Evolutionary conservation across 805 yeast species (phyloP).

Genomic region (Brettanomyces nanus): DNA sequence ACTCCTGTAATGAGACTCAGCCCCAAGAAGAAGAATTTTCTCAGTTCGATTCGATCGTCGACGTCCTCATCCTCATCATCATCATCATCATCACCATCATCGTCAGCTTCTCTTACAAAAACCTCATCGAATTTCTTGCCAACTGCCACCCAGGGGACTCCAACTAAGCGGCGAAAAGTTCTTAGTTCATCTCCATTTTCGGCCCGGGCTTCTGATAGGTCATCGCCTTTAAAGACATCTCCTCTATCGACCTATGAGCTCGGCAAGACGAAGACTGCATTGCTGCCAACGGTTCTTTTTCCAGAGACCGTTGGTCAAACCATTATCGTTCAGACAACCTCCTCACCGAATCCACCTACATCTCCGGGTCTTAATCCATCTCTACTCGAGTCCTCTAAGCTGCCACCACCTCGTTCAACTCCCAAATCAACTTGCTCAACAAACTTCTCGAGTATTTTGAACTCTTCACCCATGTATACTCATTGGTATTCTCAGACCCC

Average conservation of each 20-base stretch:
- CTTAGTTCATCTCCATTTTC: constrained; percentile 14
- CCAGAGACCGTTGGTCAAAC: too few relatives aligned
- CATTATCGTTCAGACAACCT: too few relatives aligned
- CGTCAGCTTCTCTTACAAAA: too few relatives aligned
- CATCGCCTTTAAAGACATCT: constrained; percentile 24
- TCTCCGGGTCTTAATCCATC: constrained; percentile 22
- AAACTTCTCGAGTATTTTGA: constrained; percentile 25
- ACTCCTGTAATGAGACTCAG: constrained; percentile 27
- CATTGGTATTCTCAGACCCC: constrained; percentile 25
- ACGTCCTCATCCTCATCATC: neutral
- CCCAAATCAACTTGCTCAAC: too few relatives aligned
- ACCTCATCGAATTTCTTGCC: too few relatives aligned
- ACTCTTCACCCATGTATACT: constrained; percentile 28
- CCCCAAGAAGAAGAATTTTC: constrained; percentile 8
- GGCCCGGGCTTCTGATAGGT: constrained; percentile 4
- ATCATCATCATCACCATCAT: too few relatives aligned
- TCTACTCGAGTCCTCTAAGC: constrained; percentile 12
- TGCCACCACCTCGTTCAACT: constrained; percentile 4
- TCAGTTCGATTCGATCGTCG: neutral
- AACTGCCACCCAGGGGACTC: too few relatives aligned
- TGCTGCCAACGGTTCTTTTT: too few relatives aligned
- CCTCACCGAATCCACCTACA: too few relatives aligned
- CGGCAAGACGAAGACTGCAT: neutral
- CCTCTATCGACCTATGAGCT: constrained; percentile 12
- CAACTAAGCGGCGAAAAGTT: too few relatives aligned